Percentiles rank a stretch among this genome's conserved stretches.
phyloP scores from a whole-genome alignment of 2,329 filamentous ascomycete species.

The Epicoccum nigrum region DNA sequence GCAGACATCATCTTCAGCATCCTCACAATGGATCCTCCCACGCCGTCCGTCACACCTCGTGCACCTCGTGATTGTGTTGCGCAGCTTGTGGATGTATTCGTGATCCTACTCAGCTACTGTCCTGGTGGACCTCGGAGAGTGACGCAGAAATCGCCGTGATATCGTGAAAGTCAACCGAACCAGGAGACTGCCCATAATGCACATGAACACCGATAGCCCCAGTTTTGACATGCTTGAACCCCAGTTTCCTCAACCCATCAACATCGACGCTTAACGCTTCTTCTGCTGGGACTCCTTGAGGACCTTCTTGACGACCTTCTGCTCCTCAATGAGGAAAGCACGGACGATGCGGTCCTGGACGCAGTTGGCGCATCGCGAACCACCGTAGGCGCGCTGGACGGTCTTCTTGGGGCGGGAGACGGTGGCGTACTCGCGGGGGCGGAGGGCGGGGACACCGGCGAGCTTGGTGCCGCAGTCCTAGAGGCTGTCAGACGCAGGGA shows the following conservation, averaged over 20 bases:
- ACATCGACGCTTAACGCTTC: conserved; percentile 53
- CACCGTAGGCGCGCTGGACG: conserved; percentile 95
- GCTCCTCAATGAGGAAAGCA: conserved; percentile 99
- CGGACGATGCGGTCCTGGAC: conserved; percentile 97
- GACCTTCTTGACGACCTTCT: conserved; percentile 99
- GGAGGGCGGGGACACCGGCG: conserved; percentile 94
- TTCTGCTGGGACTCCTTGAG: conserved; percentile 96
- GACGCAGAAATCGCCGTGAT: conserved; percentile 47
- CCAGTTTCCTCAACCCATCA: conserved; percentile 30
- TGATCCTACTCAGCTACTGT: conserved; percentile 45
- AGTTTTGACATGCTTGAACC: conserved; percentile 45
- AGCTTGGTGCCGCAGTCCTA: conserved; percentile 98
- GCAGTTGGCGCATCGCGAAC: conserved; percentile 97
- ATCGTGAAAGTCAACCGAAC: conserved; percentile 48
- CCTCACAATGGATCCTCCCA: background rate
- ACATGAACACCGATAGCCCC: conserved; percentile 51
- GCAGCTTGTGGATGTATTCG: conserved; percentile 43
- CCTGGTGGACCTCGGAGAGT: conserved; percentile 37
- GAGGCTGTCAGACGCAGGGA: conserved; percentile 30
- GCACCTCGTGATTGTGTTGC: conserved; percentile 14
- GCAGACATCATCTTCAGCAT: too few relatives aligned
- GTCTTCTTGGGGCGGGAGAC: conserved; percentile 99
- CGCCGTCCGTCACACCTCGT: conserved; percentile 5
- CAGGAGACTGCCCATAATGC: conserved; percentile 50
- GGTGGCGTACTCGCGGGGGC: conserved; percentile 95